Evolutionary conservation across 345 rosid species (phyloP), one percentile per base, ranked within the genome.

Genomic region (Moricandia arvensis): DNA sequence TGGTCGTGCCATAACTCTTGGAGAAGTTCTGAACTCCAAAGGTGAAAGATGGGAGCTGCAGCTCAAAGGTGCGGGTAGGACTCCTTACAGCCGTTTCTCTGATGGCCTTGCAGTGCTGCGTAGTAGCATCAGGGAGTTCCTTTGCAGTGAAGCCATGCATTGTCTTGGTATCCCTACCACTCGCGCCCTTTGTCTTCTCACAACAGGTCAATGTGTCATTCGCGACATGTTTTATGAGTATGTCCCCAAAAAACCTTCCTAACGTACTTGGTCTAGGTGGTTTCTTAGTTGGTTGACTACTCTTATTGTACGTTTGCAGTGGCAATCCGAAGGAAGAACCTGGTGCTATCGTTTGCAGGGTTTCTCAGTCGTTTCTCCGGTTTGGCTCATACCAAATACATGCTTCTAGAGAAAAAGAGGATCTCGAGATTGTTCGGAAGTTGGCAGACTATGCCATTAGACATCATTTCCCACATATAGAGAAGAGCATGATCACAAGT

Each of bases 151-250:
- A 85, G 86, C 90, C 34, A 89, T 95, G 93, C 93, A 93, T 83
- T 82, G 67, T 80, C 83, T 95, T n/a, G 98, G 99, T 63, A 93
- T 95, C 69, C 97, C 97, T 13, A 95, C 96, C 27, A 95, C 98
- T 15, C 96, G 98, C 77, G 96, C 99, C 7, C 97, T 96, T 68
- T 96, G 88, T 80, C 91, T 93, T 58, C 93, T 88, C 79, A 87
- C 91, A 7, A 96, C 98, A 18, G 99, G 99, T 78, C 90, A 89
- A 88, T 79, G 72, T 75, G 99, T 93, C 57, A 80, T 89, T 43
- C 93, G 98, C 51, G 99, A 95, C 84, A 93, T 95, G 98, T 95
- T 95, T 82, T 96, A 93, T 66, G 97, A 96, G 99, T 96, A 93
- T 45, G 98, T 87, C 69, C 77, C 17, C 16, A 43, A 5, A 43